phyloP scores from a whole-genome alignment of 352 stramenopile genomes.

The Globisporangium radiosum region DNA sequence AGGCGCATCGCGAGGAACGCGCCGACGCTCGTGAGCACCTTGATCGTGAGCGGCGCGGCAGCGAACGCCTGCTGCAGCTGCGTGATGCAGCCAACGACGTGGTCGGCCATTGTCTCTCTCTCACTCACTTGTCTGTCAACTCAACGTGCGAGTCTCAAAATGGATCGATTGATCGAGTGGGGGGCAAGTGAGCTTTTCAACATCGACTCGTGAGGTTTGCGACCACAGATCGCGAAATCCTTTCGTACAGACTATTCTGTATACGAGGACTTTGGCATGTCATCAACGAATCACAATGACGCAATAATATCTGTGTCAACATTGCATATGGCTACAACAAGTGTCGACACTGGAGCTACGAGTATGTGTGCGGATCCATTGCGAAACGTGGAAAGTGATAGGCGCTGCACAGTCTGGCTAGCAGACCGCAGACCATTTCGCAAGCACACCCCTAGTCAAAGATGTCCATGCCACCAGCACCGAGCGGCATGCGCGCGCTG shows the following conservation, averaged over 20 bases:
- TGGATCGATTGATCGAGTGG: neutral
- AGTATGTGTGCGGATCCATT: too few relatives aligned
- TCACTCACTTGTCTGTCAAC: too few relatives aligned
- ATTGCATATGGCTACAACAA: too few relatives aligned
- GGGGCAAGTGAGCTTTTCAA: too few relatives aligned
- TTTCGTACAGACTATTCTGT: neutral
- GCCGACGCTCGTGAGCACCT: slow-evolving; percentile 36
- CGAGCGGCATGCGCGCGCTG: slow-evolving; percentile 16
- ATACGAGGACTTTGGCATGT: neutral
- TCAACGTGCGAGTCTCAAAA: neutral
- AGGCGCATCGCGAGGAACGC: slow-evolving; percentile 45
- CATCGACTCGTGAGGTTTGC: too few relatives aligned
- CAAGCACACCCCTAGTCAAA: slow-evolving; percentile 25
- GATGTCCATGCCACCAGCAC: slow-evolving; percentile 42
- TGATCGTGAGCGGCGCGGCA: slow-evolving; percentile 29
- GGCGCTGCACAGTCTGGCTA: too few relatives aligned
- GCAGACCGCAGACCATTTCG: too few relatives aligned
- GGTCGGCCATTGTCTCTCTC: slow-evolving; percentile 3
- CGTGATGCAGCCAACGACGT: slow-evolving; percentile 14
- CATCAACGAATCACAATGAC: neutral
- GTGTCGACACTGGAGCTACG: too few relatives aligned
- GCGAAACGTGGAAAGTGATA: too few relatives aligned
- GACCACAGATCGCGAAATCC: neutral
- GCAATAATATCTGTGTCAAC: too few relatives aligned
- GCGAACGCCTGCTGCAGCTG: slow-evolving; percentile 24